Base-by-base conservation (phyloP, 371 early-diverging fungal species). In the Mortierella sp. region DNA sequence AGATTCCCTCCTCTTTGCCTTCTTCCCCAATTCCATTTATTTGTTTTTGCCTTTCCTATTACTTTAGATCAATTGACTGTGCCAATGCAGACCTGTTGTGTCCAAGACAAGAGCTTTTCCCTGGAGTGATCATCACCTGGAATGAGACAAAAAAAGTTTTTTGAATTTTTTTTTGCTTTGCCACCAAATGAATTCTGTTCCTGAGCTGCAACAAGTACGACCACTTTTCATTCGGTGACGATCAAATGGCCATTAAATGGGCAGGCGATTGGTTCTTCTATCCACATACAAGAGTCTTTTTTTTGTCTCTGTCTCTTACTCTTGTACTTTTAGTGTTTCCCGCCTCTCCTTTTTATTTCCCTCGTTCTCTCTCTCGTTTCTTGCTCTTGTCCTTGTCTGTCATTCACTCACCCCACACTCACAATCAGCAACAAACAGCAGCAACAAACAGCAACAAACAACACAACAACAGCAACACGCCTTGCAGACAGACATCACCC, bases 111-210 rank as follows among this genome's bases (percentile, higher is more conserved):
- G 16, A 26, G 10, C 14, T 60, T 28, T 26, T 57, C 26, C 13
- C 13, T 57, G 50, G 50, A 16, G n/a, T n/a, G 60, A 60, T 60
- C 31, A 60, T 1, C 42, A 38, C 42, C 5, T 7, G 0, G 2
- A 21, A 68, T 68, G 65, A 68, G 68, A 68, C 68, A 42, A 68
- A 65, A 65, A 68, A 68, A 19, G 21, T 63, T 63, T 63, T 63
- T 55, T 55, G 26, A 3, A 16, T 34, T 68, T 68, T 1, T 48
- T 48, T 11, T 50, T 14, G 1, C 16, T 11, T 68, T 68, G 68
- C 68, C 68, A 68, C 68, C 68, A 68, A 68, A 34, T 3, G 16
- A 48, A 16, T 14, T 19, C 10, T 42, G 68, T 68, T 38, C 68
- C 68, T 68, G 68, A 24, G 4, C 2, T 38, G 34, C 34, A 68